A percentile compares a stretch with the other conserved stretches of the same genome.
Evolutionary conservation across 2,329 filamentous ascomycete species (phyloP).

Genomic region (Aspergillus luchuensis): DNA sequence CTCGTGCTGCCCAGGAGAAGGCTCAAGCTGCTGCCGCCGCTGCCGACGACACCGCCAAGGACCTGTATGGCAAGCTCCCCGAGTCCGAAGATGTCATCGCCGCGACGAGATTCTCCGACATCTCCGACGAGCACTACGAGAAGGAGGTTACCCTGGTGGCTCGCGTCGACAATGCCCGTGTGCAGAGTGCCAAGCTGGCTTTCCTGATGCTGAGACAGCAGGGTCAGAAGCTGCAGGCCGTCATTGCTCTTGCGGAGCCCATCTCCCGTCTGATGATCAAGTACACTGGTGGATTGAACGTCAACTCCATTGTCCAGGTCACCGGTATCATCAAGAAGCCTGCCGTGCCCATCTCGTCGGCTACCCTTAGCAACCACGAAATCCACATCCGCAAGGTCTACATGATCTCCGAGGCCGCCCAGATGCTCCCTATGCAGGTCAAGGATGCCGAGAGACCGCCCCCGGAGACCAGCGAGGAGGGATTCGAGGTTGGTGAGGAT

Average conservation of each 20-base stretch:
- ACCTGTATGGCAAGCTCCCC: constrained; percentile 75
- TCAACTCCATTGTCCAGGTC: constrained; percentile 80
- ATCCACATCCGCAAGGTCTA: constrained; percentile 87
- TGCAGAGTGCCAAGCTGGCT: constrained; percentile 86
- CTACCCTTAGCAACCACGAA: constrained; percentile 76
- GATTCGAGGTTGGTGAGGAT: constrained; percentile 52
- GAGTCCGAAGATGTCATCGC: constrained; percentile 61
- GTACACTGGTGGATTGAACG: constrained; percentile 72
- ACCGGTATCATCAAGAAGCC: constrained; percentile 81
- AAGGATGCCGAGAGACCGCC: constrained; percentile 55
- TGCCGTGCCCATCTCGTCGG: constrained; percentile 84
- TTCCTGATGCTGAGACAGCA: constrained; percentile 84
- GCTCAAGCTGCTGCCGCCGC: constrained; percentile 66
- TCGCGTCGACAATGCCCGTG: constrained; percentile 82
- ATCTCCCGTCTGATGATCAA: constrained; percentile 92
- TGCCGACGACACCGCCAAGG: constrained; percentile 62
- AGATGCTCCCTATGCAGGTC: constrained; percentile 62
- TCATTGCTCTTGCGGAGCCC: constrained; percentile 64
- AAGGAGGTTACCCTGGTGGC: constrained; percentile 75
- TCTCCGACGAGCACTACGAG: constrained; percentile 64
- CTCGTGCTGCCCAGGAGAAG: constrained; percentile 72
- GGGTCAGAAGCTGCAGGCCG: constrained; percentile 78
- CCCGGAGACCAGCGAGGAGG: constrained; percentile 49
- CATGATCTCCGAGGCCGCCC: constrained; percentile 67
- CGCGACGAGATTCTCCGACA: constrained; percentile 59